These are phyloP conservation scores for Phytophthora palmivora DNA, from an alignment of 352 stramenopile species.

Conservation along the genomic window DNA sequence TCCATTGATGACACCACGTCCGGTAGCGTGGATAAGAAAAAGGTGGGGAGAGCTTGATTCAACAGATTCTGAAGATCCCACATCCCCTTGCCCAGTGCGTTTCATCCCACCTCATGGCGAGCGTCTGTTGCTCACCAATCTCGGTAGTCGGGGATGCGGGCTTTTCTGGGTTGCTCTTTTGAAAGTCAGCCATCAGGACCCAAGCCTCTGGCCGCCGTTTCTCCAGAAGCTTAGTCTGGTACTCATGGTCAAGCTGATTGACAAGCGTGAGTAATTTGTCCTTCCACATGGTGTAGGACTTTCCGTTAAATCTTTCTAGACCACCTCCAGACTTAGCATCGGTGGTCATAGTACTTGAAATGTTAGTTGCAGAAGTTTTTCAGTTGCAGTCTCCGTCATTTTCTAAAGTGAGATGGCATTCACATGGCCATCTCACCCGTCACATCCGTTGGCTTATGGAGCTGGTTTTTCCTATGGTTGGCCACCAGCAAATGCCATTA, in stretches of 20 bases:
- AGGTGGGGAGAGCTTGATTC: conserved; percentile 14
- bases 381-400: no score
- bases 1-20: no score
- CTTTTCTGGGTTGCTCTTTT: neutral
- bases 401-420: no score
- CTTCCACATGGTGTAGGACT: conserved; percentile 27
- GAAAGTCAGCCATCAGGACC: conserved; percentile 22
- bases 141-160: no score
- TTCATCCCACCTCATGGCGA: conserved; percentile 9
- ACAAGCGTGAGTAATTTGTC: conserved; percentile 24
- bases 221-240: conserved; percentile 13
- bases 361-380: no score
- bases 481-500: conserved; percentile 5
- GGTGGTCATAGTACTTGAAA: no score
- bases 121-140: neutral
- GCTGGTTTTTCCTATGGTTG: no score
- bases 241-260: no score
- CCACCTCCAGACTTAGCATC: conserved; percentile 18
- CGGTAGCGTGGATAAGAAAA: no score
- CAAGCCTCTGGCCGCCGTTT: conserved; percentile 7
- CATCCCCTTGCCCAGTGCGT: conserved; percentile 10
- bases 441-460: no score
- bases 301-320: conserved; percentile 18
- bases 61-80: conserved; percentile 18
- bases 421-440: no score